Evolutionary conservation across 148 eudicot species (phyloP).

Genomic region (Rhododendron ovatum): DNA sequence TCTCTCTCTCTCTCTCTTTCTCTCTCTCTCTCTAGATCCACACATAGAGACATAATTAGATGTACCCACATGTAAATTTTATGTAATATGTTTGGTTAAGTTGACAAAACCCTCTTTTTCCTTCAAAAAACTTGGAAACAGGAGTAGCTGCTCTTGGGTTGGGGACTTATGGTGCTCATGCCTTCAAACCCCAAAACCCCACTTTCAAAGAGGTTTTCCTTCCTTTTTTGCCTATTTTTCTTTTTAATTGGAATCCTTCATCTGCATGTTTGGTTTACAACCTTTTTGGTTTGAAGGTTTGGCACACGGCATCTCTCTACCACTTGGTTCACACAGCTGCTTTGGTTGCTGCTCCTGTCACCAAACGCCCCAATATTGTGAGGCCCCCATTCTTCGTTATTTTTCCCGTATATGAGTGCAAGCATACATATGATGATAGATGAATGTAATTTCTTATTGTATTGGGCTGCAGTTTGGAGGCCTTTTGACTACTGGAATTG

Average conservation of each 20-base stretch:
- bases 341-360: slow-evolving; percentile 71
- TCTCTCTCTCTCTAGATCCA: not conserved
- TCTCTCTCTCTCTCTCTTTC: not conserved
- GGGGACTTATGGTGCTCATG: slow-evolving; percentile 91
- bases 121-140: slow-evolving; percentile 11
- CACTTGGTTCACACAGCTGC: slow-evolving; percentile 94
- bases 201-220: slow-evolving; percentile 61
- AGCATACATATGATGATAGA: not conserved
- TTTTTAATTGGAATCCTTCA: slow-evolving; percentile 17
- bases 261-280: slow-evolving; percentile 30
- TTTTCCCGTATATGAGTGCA: not conserved
- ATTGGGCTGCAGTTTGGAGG: slow-evolving; percentile 73
- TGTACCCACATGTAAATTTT: not conserved
- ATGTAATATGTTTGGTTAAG: not conserved
- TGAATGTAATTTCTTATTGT: not conserved
- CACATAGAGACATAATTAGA: not conserved
- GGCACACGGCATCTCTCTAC: slow-evolving; percentile 90
- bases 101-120: not conserved
- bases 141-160: slow-evolving; percentile 84
- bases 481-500: slow-evolving; percentile 70
- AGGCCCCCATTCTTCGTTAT: slow-evolving; percentile 9
- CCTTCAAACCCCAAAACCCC: slow-evolving; percentile 74
- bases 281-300: slow-evolving; percentile 49
- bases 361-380: slow-evolving; percentile 68
- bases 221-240: not conserved